phyloP scores from a whole-genome alignment of 148 eudicot species.

The Polygonum aviculare region DNA sequence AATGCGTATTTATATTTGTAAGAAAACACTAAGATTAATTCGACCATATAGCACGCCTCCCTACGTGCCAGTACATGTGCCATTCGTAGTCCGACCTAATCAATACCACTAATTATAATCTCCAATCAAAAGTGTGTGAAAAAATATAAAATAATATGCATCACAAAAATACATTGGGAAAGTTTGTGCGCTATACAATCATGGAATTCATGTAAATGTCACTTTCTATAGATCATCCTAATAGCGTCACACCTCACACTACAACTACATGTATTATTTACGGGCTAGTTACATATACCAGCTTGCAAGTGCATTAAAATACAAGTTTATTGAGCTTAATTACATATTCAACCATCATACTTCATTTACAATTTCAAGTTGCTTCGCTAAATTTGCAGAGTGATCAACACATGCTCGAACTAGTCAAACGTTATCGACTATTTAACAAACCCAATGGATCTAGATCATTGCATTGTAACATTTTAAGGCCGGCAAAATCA shows the following conservation, averaged over 20 bases:
- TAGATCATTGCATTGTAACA: background rate
- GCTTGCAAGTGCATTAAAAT: no score
- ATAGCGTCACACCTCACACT: background rate
- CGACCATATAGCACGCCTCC: background rate
- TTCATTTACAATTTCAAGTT: background rate
- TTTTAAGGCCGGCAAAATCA: no score
- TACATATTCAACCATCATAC: no score
- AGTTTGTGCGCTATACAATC: background rate
- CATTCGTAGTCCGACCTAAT: slow-evolving; percentile 2
- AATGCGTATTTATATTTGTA: background rate
- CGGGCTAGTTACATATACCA: no score
- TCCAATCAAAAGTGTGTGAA: background rate
- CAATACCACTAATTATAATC: background rate
- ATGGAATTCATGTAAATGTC: background rate
- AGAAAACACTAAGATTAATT: background rate
- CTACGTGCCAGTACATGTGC: slow-evolving; percentile 6
- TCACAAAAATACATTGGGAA: background rate
- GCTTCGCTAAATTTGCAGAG: background rate
- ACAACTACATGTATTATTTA: no score
- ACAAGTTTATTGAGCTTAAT: no score
- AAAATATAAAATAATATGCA: background rate
- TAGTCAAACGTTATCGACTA: background rate
- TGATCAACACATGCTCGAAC: background rate
- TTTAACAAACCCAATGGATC: background rate
- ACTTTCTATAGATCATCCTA: background rate